These are phyloP conservation scores for Moricandia arvensis DNA, from an alignment of 345 rosid species.

Conservation along the genomic window DNA sequence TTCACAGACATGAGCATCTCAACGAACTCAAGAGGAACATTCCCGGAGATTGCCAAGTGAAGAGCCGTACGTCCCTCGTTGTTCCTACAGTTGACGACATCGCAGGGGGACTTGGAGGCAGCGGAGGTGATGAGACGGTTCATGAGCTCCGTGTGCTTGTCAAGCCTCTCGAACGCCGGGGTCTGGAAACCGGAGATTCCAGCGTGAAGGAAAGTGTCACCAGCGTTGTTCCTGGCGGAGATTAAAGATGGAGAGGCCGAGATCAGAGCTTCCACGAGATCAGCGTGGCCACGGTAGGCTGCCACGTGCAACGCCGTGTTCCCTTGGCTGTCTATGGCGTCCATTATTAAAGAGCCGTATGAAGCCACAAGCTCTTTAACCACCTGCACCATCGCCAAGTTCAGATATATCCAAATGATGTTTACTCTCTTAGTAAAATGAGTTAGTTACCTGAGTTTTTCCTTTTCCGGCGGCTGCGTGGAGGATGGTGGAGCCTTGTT, in stretches of 20 bases:
- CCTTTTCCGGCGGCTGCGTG: constrained; percentile 96
- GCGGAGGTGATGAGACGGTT: constrained; percentile 49
- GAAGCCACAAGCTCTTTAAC: constrained; percentile 56
- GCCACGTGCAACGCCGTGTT: constrained; percentile 77
- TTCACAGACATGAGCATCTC: constrained; percentile 68
- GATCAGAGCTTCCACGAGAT: constrained; percentile 57
- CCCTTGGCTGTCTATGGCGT: constrained; percentile 57
- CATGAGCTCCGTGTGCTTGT: constrained; percentile 71
- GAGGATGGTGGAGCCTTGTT: constrained; percentile 71
- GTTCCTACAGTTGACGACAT: constrained; percentile 55
- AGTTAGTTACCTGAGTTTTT: constrained; percentile 56
- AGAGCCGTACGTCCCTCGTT: constrained; percentile 77
- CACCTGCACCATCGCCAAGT: constrained; percentile 45
- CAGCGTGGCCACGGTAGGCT: constrained; percentile 70
- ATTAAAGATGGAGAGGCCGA: constrained; percentile 52
- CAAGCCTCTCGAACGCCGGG: constrained; percentile 74
- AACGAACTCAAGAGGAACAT: constrained; percentile 59
- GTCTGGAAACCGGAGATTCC: constrained; percentile 75
- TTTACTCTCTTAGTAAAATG: neutral
- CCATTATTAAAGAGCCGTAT: constrained; percentile 40
- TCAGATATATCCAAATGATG: neutral
- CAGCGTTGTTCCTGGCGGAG: constrained; percentile 55
- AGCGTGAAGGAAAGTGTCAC: constrained; percentile 75
- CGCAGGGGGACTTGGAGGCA: constrained; percentile 10
- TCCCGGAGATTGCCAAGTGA: constrained; percentile 74